phyloP scores from a whole-genome alignment of 1,284 basidiomycete genomes.

The Ustilago curta region DNA sequence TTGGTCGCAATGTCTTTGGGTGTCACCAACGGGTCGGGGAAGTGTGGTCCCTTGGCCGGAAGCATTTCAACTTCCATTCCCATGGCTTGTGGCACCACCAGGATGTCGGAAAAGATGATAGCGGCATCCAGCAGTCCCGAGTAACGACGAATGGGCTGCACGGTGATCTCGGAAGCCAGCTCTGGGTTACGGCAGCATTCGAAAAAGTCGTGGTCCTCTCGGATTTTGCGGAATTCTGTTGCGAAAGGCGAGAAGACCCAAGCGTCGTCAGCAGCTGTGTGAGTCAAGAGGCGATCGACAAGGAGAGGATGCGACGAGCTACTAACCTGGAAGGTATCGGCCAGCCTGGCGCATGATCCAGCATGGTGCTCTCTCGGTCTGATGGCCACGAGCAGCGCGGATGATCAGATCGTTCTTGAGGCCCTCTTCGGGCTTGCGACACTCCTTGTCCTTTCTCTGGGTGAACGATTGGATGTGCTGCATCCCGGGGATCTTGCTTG shows the following conservation, averaged over 20 bases:
- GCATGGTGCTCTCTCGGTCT: slow-evolving; percentile 90
- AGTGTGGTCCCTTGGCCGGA: slow-evolving; percentile 66
- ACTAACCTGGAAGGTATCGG: slow-evolving; percentile 88
- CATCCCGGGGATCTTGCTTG: slow-evolving; percentile 58
- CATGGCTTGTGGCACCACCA: slow-evolving; percentile 69
- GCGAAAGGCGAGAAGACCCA: not conserved
- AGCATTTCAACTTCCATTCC: slow-evolving; percentile 68
- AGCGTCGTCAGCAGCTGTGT: not conserved
- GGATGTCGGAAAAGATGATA: slow-evolving; percentile 69
- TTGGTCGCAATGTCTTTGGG: slow-evolving; percentile 62
- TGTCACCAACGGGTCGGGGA: slow-evolving; percentile 62
- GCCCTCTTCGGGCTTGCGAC: slow-evolving; percentile 51
- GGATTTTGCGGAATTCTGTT: slow-evolving; percentile 66
- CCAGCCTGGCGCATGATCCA: slow-evolving; percentile 99
- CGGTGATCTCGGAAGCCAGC: slow-evolving; percentile 67
- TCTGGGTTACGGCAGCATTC: slow-evolving; percentile 67
- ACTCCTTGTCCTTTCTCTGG: slow-evolving; percentile 50
- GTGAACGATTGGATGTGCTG: slow-evolving; percentile 60
- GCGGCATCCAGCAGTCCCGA: slow-evolving; percentile 66
- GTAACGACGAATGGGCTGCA: slow-evolving; percentile 68
- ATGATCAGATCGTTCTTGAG: slow-evolving; percentile 90
- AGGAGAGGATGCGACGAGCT: not conserved
- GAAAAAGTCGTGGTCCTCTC: slow-evolving; percentile 68
- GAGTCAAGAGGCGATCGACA: not conserved
- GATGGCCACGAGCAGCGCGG: slow-evolving; percentile 86